Conservation (phyloP, 106 monocot species). For the Acorus gramineus region DNA sequence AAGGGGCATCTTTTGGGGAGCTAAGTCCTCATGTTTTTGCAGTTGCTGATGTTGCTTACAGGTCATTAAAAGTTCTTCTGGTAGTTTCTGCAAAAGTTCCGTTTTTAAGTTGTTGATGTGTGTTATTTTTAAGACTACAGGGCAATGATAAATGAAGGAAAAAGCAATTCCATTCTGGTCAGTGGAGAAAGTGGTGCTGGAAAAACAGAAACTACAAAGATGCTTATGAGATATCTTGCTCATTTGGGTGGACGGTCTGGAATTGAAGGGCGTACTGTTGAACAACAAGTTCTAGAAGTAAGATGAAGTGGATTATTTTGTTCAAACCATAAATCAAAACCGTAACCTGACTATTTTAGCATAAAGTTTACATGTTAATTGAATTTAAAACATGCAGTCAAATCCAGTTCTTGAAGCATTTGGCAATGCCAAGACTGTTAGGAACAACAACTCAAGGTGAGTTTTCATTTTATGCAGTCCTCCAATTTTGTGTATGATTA, state of each 20-base stretch:
- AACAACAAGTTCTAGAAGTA: slow-evolving; percentile 92
- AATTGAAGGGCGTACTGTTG: slow-evolving; percentile 70
- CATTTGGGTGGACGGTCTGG: slow-evolving; percentile 63
- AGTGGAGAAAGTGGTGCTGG: slow-evolving; percentile 98
- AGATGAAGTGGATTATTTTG: background rate
- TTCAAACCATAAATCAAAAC: no score
- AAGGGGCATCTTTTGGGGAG: slow-evolving; percentile 57
- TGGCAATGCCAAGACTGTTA: slow-evolving; percentile 62
- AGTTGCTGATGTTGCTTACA: slow-evolving; percentile 67
- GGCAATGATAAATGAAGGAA: slow-evolving; percentile 89
- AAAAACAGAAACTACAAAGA: slow-evolving; percentile 87
- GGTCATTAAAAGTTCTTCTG: slow-evolving; percentile 18
- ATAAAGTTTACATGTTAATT: no score
- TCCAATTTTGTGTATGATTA: no score
- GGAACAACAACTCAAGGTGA: slow-evolving; percentile 43
- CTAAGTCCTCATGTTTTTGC: slow-evolving; percentile 74
- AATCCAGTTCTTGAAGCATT: slow-evolving; percentile 51
- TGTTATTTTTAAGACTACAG: slow-evolving; percentile 18
- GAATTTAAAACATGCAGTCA: slow-evolving; percentile 3
- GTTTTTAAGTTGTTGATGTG: slow-evolving; percentile 5
- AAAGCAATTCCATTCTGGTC: slow-evolving; percentile 82
- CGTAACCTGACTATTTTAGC: no score
- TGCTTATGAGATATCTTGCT: slow-evolving; percentile 87
- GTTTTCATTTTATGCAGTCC: background rate
- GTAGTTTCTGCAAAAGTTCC: background rate